These are phyloP conservation scores for Candida broadrunensis DNA, from an alignment of 805 yeast species.

Conservation along the genomic window DNA sequence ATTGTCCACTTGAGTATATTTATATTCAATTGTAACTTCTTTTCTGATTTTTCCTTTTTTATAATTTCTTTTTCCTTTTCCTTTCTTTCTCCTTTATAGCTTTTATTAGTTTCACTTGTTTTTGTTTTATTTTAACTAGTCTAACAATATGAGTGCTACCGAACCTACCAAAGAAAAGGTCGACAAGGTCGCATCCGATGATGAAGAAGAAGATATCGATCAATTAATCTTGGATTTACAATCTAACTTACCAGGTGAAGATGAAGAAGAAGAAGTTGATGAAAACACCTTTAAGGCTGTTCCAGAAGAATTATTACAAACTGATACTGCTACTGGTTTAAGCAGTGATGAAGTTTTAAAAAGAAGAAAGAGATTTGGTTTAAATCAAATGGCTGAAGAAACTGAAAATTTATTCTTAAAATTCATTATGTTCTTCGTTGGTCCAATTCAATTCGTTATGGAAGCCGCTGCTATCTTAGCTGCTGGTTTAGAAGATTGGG, in stretches of 20 bases:
- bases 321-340: constrained; percentile 78
- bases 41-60: constrained; percentile 1
- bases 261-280: constrained; percentile 43
- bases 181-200: constrained; percentile 49
- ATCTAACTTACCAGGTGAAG: constrained; percentile 60
- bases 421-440: constrained; percentile 84
- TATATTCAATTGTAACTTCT: background rate
- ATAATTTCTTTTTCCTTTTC: constrained; percentile 2
- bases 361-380: constrained; percentile 89
- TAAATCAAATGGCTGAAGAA: constrained; percentile 89
- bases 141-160: constrained; percentile 30
- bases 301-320: constrained; percentile 81
- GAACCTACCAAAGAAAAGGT: constrained; percentile 58
- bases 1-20: background rate
- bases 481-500: constrained; percentile 97
- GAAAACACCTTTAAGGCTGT: constrained; percentile 57
- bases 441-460: constrained; percentile 97
- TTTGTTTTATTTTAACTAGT: constrained; percentile 1
- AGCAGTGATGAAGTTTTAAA: constrained; percentile 70
- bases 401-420: constrained; percentile 74
- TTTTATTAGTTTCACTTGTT: constrained; percentile 1
- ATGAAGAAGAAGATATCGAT: constrained; percentile 54
- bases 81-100: background rate
- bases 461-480: constrained; percentile 95
- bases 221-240: constrained; percentile 77